phyloP scores from a whole-genome alignment of 2,329 filamentous ascomycete species.

The Allantophomopsis lycopodina region DNA sequence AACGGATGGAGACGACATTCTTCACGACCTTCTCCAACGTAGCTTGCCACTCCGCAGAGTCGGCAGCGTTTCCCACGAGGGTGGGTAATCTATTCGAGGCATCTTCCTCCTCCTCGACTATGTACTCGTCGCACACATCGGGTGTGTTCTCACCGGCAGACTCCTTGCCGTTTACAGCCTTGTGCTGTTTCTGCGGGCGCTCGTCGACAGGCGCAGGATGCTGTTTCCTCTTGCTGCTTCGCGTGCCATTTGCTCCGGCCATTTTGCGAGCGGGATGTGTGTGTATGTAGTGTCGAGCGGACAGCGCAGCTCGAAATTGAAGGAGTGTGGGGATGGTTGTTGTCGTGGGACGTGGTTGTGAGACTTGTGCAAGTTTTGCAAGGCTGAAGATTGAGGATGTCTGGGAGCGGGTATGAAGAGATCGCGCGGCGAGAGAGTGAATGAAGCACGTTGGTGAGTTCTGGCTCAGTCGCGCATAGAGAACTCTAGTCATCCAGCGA shows the following conservation, averaged over 20 bases:
- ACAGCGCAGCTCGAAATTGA: background rate
- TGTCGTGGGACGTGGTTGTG: background rate
- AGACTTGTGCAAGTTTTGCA: background rate
- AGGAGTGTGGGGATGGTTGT: background rate
- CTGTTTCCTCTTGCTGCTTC: slow-evolving; percentile 17
- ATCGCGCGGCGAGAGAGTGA: slow-evolving; percentile 5
- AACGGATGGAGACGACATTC: slow-evolving; percentile 96
- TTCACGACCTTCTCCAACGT: slow-evolving; percentile 90
- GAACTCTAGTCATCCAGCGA: slow-evolving; percentile 17
- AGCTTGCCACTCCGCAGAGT: slow-evolving; percentile 83
- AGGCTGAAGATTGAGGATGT: background rate
- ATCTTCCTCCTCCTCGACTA: slow-evolving; percentile 22
- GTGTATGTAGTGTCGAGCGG: background rate
- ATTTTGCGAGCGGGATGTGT: slow-evolving; percentile 6
- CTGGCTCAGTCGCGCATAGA: slow-evolving; percentile 13
- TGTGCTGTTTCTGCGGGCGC: slow-evolving; percentile 18
- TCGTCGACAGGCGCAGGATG: slow-evolving; percentile 12
- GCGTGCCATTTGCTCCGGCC: slow-evolving; percentile 14
- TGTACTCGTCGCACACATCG: slow-evolving; percentile 8
- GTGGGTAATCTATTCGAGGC: slow-evolving; percentile 22
- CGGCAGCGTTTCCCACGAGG: slow-evolving; percentile 34
- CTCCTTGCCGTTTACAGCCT: slow-evolving; percentile 18
- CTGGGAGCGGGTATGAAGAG: background rate
- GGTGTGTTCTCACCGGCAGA: slow-evolving; percentile 19
- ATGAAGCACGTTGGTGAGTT: slow-evolving; percentile 17